A percentile compares a stretch with the other conserved stretches of the same genome.
Evolutionary conservation across 768 basidiomycete genomes (phyloP).

Genomic region (Suillus weaverae): DNA sequence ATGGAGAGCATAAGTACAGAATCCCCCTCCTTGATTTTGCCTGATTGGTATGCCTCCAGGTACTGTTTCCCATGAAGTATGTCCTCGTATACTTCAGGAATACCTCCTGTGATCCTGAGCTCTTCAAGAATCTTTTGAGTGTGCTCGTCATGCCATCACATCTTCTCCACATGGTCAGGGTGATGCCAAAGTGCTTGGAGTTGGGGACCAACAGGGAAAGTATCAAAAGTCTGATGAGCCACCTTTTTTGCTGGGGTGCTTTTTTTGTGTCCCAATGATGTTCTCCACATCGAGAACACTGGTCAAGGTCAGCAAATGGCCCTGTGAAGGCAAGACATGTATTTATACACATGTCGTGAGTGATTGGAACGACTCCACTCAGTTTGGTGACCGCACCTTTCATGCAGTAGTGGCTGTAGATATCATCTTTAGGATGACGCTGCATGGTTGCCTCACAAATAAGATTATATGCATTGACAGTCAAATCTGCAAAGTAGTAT

Average conservation of each 20-base stretch:
- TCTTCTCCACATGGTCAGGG: background rate
- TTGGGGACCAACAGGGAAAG: background rate
- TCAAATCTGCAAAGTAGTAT: no score
- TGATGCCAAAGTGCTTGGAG: background rate
- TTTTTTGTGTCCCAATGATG: background rate
- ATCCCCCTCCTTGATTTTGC: background rate
- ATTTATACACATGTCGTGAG: no score
- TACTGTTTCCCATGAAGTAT: background rate
- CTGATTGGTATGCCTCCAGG: background rate
- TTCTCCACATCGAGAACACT: background rate
- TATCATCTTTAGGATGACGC: no score
- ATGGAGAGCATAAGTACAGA: background rate
- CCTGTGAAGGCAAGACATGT: no score
- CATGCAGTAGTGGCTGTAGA: no score
- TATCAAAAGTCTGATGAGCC: background rate
- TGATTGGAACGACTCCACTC: no score
- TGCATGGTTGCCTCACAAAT: no score
- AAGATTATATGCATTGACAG: no score
- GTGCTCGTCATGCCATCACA: background rate
- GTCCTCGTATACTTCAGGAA: background rate
- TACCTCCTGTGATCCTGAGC: background rate
- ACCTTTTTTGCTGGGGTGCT: background rate
- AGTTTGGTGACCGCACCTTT: no score
- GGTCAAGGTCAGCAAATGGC: background rate
- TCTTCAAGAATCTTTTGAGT: background rate